Conservation (phyloP, 2,329 filamentous ascomycete species). For the Teratosphaeria viscida region DNA sequence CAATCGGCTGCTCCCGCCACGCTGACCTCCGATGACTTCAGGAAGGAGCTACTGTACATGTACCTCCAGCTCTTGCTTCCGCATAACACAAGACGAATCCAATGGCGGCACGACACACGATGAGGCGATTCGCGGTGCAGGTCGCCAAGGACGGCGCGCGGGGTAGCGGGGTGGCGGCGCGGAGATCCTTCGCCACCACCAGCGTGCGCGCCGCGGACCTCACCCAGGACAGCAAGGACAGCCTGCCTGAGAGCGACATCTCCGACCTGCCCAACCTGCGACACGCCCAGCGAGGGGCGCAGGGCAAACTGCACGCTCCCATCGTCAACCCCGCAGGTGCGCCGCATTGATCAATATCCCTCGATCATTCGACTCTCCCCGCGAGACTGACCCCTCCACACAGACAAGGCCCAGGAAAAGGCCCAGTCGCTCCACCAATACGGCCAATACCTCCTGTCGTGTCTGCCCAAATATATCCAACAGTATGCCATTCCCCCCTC, state of each 20-base stretch:
- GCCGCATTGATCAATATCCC: neutral
- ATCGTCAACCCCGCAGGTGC: constrained; percentile 66
- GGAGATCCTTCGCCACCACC: constrained; percentile 34
- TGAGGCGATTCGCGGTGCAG: constrained; percentile 4
- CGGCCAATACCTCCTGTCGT: constrained; percentile 92
- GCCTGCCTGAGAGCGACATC: constrained; percentile 19
- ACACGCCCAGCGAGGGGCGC: constrained; percentile 30
- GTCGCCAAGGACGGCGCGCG: constrained; percentile 1
- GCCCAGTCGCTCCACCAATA: constrained; percentile 84
- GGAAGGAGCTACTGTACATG: neutral
- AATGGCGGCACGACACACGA: constrained; percentile 7
- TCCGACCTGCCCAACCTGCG: constrained; percentile 37
- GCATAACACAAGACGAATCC: neutral
- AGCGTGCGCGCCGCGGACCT: constrained; percentile 34
- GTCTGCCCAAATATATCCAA: constrained; percentile 94
- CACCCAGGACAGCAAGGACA: constrained; percentile 1
- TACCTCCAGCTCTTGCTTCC: too few relatives aligned
- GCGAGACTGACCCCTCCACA: neutral
- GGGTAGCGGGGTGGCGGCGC: constrained; percentile 11
- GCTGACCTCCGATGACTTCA: neutral
- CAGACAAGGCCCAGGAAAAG: constrained; percentile 81
- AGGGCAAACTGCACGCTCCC: constrained; percentile 57
- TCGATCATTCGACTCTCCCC: neutral
- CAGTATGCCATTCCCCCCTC: constrained; percentile 41
- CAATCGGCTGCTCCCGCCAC: neutral